These are phyloP conservation scores for Phytopythium vexans DNA, from an alignment of 352 stramenopile genomes.

Conservation along the genomic window DNA sequence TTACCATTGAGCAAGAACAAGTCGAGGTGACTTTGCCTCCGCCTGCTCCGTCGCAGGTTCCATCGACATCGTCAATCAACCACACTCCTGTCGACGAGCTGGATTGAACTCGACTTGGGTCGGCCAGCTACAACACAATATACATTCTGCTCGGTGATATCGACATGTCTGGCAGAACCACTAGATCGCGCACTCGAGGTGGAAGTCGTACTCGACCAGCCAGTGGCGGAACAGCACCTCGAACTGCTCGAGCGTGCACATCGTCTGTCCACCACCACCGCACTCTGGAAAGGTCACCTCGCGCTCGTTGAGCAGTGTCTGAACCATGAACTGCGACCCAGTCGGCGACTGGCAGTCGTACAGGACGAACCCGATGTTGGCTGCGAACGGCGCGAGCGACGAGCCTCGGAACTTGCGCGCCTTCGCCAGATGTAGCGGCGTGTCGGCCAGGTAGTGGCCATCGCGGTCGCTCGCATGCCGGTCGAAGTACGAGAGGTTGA, in stretches of 20 bases:
- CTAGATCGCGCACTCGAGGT: conserved; percentile 35
- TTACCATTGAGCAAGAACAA: too few species aligned
- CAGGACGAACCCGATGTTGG: conserved; percentile 82
- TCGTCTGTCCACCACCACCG: conserved; percentile 6
- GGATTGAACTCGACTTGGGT: conserved; percentile 21
- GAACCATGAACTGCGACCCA: conserved; percentile 31
- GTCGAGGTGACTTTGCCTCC: conserved; percentile 4
- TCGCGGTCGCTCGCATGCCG: conserved; percentile 45
- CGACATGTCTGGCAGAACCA: background rate
- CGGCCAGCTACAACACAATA: conserved; percentile 2
- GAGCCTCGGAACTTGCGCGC: conserved; percentile 59
- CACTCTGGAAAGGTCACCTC: conserved; percentile 58
- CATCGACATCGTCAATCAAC: background rate
- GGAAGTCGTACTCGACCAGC: conserved; percentile 73
- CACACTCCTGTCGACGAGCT: conserved; percentile 55
- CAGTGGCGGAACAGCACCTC: conserved; percentile 56
- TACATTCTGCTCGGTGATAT: background rate
- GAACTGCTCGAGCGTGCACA: conserved; percentile 58
- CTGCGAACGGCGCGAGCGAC: conserved; percentile 61
- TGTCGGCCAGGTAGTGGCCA: conserved; percentile 58
- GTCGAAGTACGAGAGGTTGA: conserved; percentile 76
- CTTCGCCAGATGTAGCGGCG: conserved; percentile 42
- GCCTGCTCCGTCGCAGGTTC: background rate
- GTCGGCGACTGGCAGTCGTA: conserved; percentile 42
- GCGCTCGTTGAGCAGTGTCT: conserved; percentile 66